These are phyloP conservation scores for Calonectria henricotiae DNA, from an alignment of 2,329 filamentous ascomycete genomes.

Conservation along the genomic window DNA sequence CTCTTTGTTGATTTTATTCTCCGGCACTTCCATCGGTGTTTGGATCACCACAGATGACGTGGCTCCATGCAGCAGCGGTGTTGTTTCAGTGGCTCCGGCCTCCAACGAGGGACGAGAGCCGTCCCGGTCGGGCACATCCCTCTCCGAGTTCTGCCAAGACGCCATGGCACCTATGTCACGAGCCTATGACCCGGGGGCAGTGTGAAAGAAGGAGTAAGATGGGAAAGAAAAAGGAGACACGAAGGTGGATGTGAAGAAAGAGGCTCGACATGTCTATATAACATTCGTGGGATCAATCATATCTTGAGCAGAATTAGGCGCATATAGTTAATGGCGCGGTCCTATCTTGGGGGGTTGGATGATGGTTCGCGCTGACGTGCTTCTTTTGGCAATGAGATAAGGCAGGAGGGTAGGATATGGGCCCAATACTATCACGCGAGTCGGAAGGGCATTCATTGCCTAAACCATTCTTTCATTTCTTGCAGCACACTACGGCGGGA, in stretches of 20 bases:
- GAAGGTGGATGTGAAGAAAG: no score
- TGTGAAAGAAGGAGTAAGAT: not conserved
- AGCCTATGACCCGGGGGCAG: no score
- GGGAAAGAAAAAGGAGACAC: no score
- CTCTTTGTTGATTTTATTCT: not conserved
- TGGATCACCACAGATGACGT: not conserved
- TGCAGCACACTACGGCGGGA: not conserved
- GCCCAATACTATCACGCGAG: not conserved
- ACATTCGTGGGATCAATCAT: no score
- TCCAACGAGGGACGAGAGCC: not conserved
- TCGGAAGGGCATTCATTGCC: not conserved
- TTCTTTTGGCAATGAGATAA: not conserved
- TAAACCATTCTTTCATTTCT: not conserved
- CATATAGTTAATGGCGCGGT: no score
- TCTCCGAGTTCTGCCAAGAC: no score
- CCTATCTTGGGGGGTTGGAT: not conserved
- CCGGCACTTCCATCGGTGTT: not conserved
- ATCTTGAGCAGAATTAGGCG: not conserved
- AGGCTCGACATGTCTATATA: no score
- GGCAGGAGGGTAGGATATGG: not conserved
- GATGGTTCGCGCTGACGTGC: not conserved
- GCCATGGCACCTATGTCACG: not conserved
- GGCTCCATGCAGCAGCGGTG: not conserved
- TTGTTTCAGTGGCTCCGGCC: not conserved
- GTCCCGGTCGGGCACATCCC: not conserved